These are phyloP conservation scores for Pseudopyricularia cyperi DNA, from an alignment of 2,329 filamentous ascomycete species.

Conservation along the genomic window DNA sequence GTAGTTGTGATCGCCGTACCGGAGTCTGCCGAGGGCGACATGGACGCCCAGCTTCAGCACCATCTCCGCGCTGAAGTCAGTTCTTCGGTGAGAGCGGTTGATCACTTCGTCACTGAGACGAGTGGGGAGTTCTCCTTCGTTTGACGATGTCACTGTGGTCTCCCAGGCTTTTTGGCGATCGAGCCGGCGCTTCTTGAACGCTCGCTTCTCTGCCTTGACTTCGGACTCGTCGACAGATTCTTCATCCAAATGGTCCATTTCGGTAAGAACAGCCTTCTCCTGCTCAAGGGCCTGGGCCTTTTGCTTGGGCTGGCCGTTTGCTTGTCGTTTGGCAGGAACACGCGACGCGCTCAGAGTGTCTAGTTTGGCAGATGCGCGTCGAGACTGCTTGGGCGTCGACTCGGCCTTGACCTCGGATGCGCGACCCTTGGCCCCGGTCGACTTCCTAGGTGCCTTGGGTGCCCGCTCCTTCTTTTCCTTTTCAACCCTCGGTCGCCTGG, in stretches of 20 bases:
- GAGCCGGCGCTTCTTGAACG: neutral
- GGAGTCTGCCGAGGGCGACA: constrained; percentile 56
- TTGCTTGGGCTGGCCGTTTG: constrained; percentile 41
- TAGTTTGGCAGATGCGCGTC: constrained; percentile 38
- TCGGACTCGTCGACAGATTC: constrained; percentile 27
- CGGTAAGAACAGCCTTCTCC: constrained; percentile 54
- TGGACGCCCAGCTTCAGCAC: constrained; percentile 54
- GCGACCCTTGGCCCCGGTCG: constrained; percentile 26
- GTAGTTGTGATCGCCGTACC: constrained; percentile 67
- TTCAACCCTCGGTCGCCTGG: constrained; percentile 11
- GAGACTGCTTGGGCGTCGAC: constrained; percentile 29
- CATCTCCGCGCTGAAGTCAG: constrained; percentile 44
- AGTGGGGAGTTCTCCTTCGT: neutral
- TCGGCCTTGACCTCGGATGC: constrained; percentile 39
- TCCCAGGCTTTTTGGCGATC: neutral
- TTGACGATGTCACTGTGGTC: neutral
- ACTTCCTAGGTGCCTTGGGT: constrained; percentile 16
- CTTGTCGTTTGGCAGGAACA: constrained; percentile 42
- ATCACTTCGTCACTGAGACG: constrained; percentile 29
- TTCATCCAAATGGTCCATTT: constrained; percentile 36
- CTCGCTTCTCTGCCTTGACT: constrained; percentile 23
- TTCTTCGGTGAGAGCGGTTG: constrained; percentile 45
- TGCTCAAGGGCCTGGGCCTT: constrained; percentile 43
- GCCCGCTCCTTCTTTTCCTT: constrained; percentile 23
- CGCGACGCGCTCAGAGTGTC: constrained; percentile 22